Evolutionary conservation across 768 basidiomycete genomes (phyloP).

Genomic region (Leccinum uliginosum): DNA sequence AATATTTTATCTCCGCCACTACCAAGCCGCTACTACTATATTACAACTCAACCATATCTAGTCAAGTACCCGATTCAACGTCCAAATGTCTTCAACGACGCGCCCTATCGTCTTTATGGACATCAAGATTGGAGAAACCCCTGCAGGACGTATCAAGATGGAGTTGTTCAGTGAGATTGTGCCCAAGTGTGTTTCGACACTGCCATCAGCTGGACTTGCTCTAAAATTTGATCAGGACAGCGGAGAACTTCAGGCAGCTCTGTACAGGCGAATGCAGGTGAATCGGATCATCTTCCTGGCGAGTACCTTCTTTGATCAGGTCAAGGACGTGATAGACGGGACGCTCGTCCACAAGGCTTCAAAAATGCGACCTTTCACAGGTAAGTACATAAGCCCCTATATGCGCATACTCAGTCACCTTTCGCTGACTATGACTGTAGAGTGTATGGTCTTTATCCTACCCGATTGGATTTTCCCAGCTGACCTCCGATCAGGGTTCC

Average conservation of each 20-base stretch:
- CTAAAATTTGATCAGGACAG: slow-evolving; percentile 55
- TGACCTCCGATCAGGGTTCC: slow-evolving; percentile 52
- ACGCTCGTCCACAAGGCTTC: slow-evolving; percentile 85
- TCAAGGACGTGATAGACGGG: slow-evolving; percentile 30
- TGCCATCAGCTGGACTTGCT: slow-evolving; percentile 1
- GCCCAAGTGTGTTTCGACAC: slow-evolving; percentile 64
- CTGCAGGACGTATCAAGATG: slow-evolving; percentile 94
- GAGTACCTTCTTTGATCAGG: slow-evolving; percentile 7
- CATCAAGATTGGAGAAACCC: slow-evolving; percentile 92
- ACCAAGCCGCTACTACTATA: not conserved
- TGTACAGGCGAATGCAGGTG: slow-evolving; percentile 97
- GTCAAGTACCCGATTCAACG: not conserved
- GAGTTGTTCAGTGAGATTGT: slow-evolving; percentile 95
- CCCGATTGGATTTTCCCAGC: slow-evolving; percentile 1
- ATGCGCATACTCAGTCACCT: slow-evolving; percentile 2
- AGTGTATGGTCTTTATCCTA: slow-evolving; percentile 50
- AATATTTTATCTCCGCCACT: not conserved
- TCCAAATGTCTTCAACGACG: slow-evolving; percentile 41
- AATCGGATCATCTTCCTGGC: slow-evolving; percentile 12
- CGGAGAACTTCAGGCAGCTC: slow-evolving; percentile 95
- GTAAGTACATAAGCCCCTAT: slow-evolving; percentile 38
- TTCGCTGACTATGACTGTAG: slow-evolving; percentile 33
- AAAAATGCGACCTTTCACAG: slow-evolving; percentile 90
- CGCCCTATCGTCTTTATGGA: slow-evolving; percentile 98
- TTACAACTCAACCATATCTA: not conserved